Evolutionary conservation across 1,284 basidiomycete genomes (phyloP), one percentile per base, ranked within the genome.

Genomic region (Lignosus rhinocerotis): DNA sequence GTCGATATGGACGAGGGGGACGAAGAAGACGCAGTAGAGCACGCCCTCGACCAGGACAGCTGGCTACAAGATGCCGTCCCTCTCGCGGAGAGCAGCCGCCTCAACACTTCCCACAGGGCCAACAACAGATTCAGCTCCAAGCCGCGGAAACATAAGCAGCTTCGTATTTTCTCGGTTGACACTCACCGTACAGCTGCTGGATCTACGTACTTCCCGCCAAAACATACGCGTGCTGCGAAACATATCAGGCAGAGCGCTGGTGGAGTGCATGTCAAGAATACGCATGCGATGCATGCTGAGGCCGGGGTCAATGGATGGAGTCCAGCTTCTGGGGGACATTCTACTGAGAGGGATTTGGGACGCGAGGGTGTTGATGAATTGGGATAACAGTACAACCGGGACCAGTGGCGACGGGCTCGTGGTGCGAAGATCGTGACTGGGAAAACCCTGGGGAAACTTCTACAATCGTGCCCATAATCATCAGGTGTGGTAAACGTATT

Each of bases 131-230:
- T 53, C 16, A 39, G 43, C 10, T 8, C 44, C 16, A 43, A 53
- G 12, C 21, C 47, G 25, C 51, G 51, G 42, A 56, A 8, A 33
- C 50, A 49, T 25, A 25, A 51, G 33, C 32, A 19, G 2, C 42
- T 63, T 11, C 46, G 53, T 34, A 60, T 63, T 21, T 25, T 49
- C 46, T 55, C 39, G 5, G 36, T 60, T 6, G n/a, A 41, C 2
- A 34, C 34, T 11, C 46, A 53, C 3, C 46, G 25, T 43, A 32
- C 33, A 16, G 31, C 46, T n/a, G n/a, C 10, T 32, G 33, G 6
- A 12, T 53, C 51, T 9, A 21, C 10, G 41, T 68, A 65, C 52
- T 66, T 63, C 3, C 66, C 66, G 14, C 66, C 65, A n/a, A 65
- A 60, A 54, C 56, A 53, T 17, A 62, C 66, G 17, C 59, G 65